Evolutionary conservation across 192 early-diverging fungal species (phyloP), one percentile per base, ranked within the genome.

Genomic region (Lobosporangium transversale): DNA sequence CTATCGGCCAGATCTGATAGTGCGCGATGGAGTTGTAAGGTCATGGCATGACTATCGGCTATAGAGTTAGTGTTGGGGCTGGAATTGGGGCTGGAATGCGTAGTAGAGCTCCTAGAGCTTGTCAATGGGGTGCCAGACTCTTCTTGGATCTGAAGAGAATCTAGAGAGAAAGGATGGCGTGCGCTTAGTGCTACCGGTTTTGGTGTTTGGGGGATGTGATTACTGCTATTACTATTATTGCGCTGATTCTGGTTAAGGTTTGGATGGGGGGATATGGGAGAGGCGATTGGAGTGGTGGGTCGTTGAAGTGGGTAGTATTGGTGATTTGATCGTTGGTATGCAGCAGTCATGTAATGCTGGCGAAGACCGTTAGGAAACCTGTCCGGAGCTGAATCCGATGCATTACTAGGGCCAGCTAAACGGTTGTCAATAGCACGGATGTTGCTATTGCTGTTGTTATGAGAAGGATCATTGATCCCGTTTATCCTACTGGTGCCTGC

Each of bases 371-470:
- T 76, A 2, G 73, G 73, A 24, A 65, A 65, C 14, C 64, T 76
- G 1, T 65, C 73, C 44, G 73, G 73, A 1, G 73, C 64, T n/a
- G 73, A 76, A 23, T 53, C 67, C 4, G 73, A 76, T n/a, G 73
- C 73, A 44, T 65, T 76, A n/a, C 53, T 76, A 3, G 58, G 66
- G 1, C 65, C 73, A 21, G 23, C 4, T 31, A 40, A 14, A 40
- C n/a, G 51, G 47, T 53, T 53, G 14, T 42, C 21, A 44, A 14
- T 30, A 30, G 15, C 4, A 26, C 31, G 20, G 35, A 36, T 44
- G 53, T 21, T 55, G 15, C 12, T 35, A 53, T n/a, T 42, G 27
- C 17, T 60, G 42, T 35, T 53, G 49, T 15, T 26, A 29, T 29
- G 23, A 55, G 29, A 15, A 53, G 26, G 5, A 24, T 42, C 66